A percentile compares a stretch with the other conserved stretches of the same genome.
These are phyloP conservation scores for Zoysia matrella DNA, from an alignment of 202 grass and related monocot species.

Conservation along the genomic window DNA sequence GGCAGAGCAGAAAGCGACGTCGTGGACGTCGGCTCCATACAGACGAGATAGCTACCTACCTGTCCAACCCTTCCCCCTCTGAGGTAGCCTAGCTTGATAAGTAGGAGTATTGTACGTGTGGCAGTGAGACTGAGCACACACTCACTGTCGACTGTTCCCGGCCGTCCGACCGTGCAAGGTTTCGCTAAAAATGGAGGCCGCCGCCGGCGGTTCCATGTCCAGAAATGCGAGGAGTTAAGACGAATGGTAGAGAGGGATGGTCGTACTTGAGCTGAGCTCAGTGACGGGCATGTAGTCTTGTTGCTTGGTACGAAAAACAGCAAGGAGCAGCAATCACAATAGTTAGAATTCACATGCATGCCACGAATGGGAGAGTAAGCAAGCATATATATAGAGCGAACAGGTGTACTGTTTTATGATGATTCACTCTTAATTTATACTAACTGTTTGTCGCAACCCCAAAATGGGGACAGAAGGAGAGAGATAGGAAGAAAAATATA, in stretches of 20 bases:
- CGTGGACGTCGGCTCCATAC: constrained; percentile 36
- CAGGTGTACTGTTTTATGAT: too few species aligned
- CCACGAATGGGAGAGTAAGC: background rate
- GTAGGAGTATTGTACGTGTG: background rate
- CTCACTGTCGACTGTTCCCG: background rate
- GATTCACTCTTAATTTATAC: too few species aligned
- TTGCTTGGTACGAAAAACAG: background rate
- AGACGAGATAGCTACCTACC: background rate
- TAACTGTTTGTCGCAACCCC: too few species aligned
- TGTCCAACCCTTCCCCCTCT: too few species aligned
- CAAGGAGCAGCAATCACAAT: background rate
- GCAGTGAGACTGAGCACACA: too few species aligned
- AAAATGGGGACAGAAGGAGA: too few species aligned
- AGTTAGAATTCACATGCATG: background rate
- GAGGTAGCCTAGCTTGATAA: background rate
- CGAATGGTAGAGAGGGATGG: background rate
- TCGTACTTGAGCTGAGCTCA: background rate
- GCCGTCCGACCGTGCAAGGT: background rate
- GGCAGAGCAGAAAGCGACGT: background rate
- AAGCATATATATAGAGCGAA: background rate
- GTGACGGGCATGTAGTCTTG: background rate
- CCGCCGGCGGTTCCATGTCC: background rate
- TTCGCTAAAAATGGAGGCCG: background rate
- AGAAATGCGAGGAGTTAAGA: background rate
- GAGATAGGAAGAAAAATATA: background rate